Base-by-base conservation (phyloP, 148 eudicot genomes). In the Mesembryanthemum crystallinum region DNA sequence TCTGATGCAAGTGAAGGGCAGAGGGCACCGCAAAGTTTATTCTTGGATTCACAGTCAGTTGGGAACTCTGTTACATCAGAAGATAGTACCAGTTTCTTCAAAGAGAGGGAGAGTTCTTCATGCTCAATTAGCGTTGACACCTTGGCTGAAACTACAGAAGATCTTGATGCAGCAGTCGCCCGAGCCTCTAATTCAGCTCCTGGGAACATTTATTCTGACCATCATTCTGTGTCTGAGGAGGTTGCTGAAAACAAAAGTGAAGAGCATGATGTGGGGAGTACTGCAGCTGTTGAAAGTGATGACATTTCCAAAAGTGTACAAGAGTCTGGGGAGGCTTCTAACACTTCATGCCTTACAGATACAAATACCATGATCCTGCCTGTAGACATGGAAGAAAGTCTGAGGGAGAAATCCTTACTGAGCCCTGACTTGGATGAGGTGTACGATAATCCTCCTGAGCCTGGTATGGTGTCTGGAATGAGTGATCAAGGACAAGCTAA, bases 31-130 rank as follows among this genome's bases (percentile, higher is more conserved):
- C 86, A 77, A 64, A 52, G 83, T 61, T 78, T 60, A 23, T 88
- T 80, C 52, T 76, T 85, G 73, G 91, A 89, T 81, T 82, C 91
- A 69, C 92, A 82, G 66, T 95, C 97, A 59, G 67, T 85, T 74
- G 91, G 86, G 64, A 87, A 87, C 77, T 87, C 90, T 17, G 80
- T 83, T 63, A 75, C 80, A 60, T 90, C 94, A 37, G 92, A 90
- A 64, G 91, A 85, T 76, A 89, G 81, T 39, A 83, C 73, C 69
- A 62, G 43, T 78, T 83, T 78, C 45, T 79, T 82, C 25, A 82
- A 83, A 64, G 88, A 74, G 69, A 71, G 79, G 63, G 83, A 82
- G 54, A 73, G 69, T 78, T 89, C 82, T 39, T 85, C 91, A 18
- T 79, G 67, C 82, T 88, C 97, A 29, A 78, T 84, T 67, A 84